Evolutionary conservation across 768 basidiomycete genomes (phyloP), one percentile per base, ranked within the genome.

Genomic region (Amanita molliuscula): DNA sequence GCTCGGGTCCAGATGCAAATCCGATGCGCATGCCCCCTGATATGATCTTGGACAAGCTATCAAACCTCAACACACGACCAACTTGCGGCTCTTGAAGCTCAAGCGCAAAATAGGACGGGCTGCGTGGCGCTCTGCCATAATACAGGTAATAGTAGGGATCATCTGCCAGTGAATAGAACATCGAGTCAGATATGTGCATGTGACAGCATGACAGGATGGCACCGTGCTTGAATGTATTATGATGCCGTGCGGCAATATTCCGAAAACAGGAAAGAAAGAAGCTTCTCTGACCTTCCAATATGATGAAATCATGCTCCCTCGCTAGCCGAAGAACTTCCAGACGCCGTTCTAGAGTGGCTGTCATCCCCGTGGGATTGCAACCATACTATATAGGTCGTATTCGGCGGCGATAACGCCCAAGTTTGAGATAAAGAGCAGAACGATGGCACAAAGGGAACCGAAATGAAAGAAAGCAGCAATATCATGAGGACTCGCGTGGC

Each of bases 61-160:
- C 93, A 62, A 95, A 91, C 35, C 93, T 79, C 16, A 95, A 57
- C 34, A 95, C 90, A 10, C 83, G 78, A 2, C 93, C 93, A 20
- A 77, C 74, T 56, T 81, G 76, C 33, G 75, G 71, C 55, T 77
- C 75, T 47, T 79, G 74, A 10, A 69, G 71, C 63, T 96, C 93
- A 33, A 95, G 73, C 34, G 77, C 72, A 60, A 94, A 92, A 65
- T 93, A 95, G 0, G 84, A 88, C 1, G 84, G 78, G 10, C 81
- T 79, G 13, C 83, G 74, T 21, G 79, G 70, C 7, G 64, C 62
- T 15, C 70, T 64, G 31, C 87, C 85, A 55, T 83, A 93, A 66
- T 90, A 88, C 48, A 91, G 64, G 56, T 80, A 83, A 59, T 73
- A 82, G 59, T 86, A 88, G 0, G 89, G 89, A 62, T 90, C 88